Conservation (phyloP, 78 protist genomes). For the Cavenderia fasciculata region DNA sequence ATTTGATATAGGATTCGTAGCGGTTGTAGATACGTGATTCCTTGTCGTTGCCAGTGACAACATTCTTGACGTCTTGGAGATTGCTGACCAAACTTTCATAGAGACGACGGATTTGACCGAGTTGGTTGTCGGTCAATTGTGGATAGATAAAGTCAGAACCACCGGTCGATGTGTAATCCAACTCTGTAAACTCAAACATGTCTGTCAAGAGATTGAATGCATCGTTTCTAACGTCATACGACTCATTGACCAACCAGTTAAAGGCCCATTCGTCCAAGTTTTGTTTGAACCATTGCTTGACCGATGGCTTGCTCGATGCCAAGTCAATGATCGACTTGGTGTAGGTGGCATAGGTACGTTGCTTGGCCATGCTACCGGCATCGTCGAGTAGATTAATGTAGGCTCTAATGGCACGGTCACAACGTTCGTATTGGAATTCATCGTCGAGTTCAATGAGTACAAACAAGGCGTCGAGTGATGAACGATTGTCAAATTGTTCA, state of each 20-base stretch:
- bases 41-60: slow-evolving; percentile 26
- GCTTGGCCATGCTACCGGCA: background rate
- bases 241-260: slow-evolving; percentile 3
- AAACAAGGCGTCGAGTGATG: slow-evolving; percentile 19
- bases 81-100: background rate
- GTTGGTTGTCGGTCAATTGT: background rate
- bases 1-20: slow-evolving; percentile 26
- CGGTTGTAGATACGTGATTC: slow-evolving; percentile 3
- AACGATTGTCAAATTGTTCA: background rate
- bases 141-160: background rate
- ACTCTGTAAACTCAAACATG: no score
- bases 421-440: background rate
- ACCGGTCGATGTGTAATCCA: background rate
- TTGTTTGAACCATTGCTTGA: slow-evolving; percentile 10
- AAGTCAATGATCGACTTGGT: slow-evolving; percentile 3
- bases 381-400: slow-evolving; percentile 14
- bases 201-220: slow-evolving; percentile 17
- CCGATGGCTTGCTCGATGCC: background rate
- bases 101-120: background rate
- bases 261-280: slow-evolving; percentile 36
- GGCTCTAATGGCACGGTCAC: slow-evolving; percentile 8
- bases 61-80: background rate
- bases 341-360: background rate
- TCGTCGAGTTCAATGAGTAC: slow-evolving; percentile 33
- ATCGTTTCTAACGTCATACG: slow-evolving; percentile 16